Evolutionary conservation across 2,329 filamentous ascomycete species (phyloP), one percentile per base, ranked within the genome.

Genomic region (Paracorniculantispora psalliotae): DNA sequence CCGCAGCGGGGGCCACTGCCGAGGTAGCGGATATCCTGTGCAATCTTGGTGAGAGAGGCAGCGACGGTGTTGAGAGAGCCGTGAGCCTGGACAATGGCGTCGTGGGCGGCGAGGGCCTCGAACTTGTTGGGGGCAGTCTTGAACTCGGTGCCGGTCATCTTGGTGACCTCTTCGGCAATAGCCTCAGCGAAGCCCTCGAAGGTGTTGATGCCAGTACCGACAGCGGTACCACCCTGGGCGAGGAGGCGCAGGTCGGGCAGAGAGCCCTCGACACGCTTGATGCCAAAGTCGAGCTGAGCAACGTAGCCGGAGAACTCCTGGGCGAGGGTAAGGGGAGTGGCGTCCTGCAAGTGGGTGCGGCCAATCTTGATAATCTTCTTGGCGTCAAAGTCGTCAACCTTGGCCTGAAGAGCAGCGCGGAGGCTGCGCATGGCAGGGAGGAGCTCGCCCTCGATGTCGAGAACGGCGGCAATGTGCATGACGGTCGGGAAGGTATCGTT

Each of bases 401-500:
- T 97, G 74, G 84, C 83, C 79, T 96, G 88, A 62, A 99, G 82
- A 52, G 91, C 91, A 63, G 88, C 82, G 64, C 92, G 89, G 59
- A 99, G 85, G 75, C 85, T 91, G 75, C 82, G 87, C 63, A 97
- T 82, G 51, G 91, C 83, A 41, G 94, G 94, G 19, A 97, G 78
- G 48, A 99, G 87, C 67, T 88, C 84, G 71, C 88, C 83, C 79
- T 97, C 92, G 62, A 97, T 83, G 76, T 97, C 94, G 61, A 97
- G 84, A 51, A 97, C 92, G 63, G 93, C 93, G 62, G 94, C 93
- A 72, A 99, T 97, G 82, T 97, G 94, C 94, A 99, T 99, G 73
- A 97, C 94, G 66, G 94, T 97, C 44, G 94, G 94, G 85, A 99
- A 99, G 67, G 93, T 97, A 75, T 99, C 94, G 81, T 99, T 99